phyloP scores from a whole-genome alignment of 2,329 filamentous ascomycete species.

The Anthostomella pinea region DNA sequence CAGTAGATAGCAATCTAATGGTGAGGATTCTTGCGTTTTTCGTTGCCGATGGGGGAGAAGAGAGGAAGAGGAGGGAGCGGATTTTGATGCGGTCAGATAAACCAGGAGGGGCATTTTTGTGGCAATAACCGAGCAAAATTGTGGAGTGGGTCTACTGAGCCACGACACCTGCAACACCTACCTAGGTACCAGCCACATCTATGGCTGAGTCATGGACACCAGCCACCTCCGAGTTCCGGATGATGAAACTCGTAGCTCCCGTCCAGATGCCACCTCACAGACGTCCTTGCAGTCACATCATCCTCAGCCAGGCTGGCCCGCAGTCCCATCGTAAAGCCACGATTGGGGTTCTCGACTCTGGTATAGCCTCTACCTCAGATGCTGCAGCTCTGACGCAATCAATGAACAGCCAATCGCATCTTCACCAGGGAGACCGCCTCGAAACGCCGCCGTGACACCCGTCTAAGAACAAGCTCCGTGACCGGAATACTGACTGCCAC shows the following conservation, averaged over 20 bases:
- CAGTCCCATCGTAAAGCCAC: background rate
- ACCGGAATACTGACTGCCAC: no score
- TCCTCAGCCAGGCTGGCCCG: no score
- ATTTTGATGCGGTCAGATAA: slow-evolving; percentile 4
- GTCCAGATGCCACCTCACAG: no score
- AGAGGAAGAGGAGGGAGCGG: slow-evolving; percentile 1
- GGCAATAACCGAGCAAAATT: background rate
- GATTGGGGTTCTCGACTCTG: background rate
- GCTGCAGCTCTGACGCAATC: background rate
- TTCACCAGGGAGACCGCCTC: background rate
- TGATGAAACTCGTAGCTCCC: no score
- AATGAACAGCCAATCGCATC: slow-evolving; percentile 4
- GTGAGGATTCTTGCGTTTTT: slow-evolving; percentile 56
- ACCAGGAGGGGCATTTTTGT: slow-evolving; percentile 17
- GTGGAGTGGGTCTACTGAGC: slow-evolving; percentile 1
- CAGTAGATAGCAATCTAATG: slow-evolving; percentile 78
- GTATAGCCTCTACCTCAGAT: background rate
- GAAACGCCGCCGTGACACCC: no score
- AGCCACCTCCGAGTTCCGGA: no score
- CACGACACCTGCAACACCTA: background rate
- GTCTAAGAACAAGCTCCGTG: no score
- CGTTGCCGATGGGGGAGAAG: slow-evolving; percentile 18
- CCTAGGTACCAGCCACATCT: no score
- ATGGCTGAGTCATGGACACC: no score
- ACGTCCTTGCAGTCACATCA: no score